Conservation (phyloP, 1,139 yeast genomes). For the Pichia sp. region DNA sequence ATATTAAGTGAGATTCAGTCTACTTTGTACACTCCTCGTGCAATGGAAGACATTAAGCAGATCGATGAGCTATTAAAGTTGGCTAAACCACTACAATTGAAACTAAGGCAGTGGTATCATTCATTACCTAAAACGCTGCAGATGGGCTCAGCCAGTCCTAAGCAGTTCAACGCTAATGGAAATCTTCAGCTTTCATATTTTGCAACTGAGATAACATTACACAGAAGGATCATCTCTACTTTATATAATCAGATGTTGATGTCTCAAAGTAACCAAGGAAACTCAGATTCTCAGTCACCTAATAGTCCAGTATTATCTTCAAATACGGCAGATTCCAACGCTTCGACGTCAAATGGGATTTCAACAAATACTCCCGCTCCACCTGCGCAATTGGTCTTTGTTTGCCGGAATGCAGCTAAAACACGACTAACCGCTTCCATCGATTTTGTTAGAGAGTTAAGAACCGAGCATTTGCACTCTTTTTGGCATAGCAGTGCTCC, state of each 20-base stretch:
- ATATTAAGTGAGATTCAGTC: slow-evolving; percentile 70
- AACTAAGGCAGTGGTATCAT: slow-evolving; percentile 79
- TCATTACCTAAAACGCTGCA: slow-evolving; percentile 67
- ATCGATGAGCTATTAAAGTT: slow-evolving; percentile 62
- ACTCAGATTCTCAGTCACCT: background rate
- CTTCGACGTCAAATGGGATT: background rate
- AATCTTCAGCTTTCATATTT: slow-evolving; percentile 79
- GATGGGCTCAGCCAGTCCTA: slow-evolving; percentile 56
- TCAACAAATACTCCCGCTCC: slow-evolving; percentile 41
- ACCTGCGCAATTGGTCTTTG: slow-evolving; percentile 58
- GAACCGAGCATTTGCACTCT: slow-evolving; percentile 76
- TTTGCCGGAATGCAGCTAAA: slow-evolving; percentile 80
- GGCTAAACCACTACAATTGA: slow-evolving; percentile 83
- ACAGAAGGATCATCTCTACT: slow-evolving; percentile 68
- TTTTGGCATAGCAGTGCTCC: slow-evolving; percentile 87
- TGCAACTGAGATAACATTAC: slow-evolving; percentile 81
- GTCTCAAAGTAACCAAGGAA: background rate
- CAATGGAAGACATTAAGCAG: slow-evolving; percentile 51
- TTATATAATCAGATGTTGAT: slow-evolving; percentile 27
- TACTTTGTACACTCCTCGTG: slow-evolving; percentile 64
- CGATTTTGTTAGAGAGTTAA: slow-evolving; percentile 70
- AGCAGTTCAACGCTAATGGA: slow-evolving; percentile 59
- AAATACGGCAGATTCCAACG: background rate
- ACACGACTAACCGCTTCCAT: slow-evolving; percentile 77
- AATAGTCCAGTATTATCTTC: slow-evolving; percentile 1